A percentile compares a stretch with the other conserved stretches of the same genome.
Evolutionary conservation across 352 stramenopile genomes (phyloP).

Genomic region (Pythium vanterpoolii): DNA sequence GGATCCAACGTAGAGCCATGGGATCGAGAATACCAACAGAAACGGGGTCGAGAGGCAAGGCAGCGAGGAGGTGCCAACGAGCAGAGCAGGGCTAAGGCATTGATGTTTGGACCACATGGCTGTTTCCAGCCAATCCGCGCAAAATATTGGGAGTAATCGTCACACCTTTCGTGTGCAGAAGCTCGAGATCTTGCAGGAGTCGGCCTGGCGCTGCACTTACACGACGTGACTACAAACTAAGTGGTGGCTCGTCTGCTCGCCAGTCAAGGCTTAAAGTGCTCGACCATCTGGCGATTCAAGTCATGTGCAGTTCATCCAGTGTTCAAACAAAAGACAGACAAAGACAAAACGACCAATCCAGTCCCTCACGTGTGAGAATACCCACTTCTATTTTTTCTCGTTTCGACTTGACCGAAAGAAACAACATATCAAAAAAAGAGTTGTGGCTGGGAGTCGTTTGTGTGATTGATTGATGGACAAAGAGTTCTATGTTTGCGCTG

Average conservation of each 20-base stretch:
- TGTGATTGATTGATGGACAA: not conserved
- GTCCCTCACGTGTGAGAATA: too few relatives aligned
- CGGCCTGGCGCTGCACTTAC: constrained; percentile 4
- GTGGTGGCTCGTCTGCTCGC: constrained; percentile 9
- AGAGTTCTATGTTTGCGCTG: not conserved
- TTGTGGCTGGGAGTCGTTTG: not conserved
- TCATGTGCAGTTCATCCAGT: not conserved
- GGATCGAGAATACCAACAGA: constrained; percentile 4
- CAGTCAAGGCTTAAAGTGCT: not conserved
- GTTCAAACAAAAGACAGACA: not conserved
- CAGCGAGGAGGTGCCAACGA: not conserved
- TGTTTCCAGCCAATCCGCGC: constrained; percentile 7
- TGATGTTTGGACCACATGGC: not conserved
- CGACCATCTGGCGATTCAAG: not conserved
- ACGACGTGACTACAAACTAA: constrained; percentile 5
- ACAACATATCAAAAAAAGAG: not conserved
- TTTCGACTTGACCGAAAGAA: not conserved
- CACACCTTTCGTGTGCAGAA: constrained; percentile 18
- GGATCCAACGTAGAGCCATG: not conserved
- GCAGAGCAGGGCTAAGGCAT: not conserved
- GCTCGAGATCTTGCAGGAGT: not conserved
- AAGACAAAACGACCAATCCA: not conserved
- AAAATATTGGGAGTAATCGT: not conserved
- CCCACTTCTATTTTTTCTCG: not conserved
- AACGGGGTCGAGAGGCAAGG: constrained; percentile 5